These are phyloP conservation scores for Lasiodiplodia hormozganensis DNA, from an alignment of 2,329 filamentous ascomycete genomes.

Conservation along the genomic window DNA sequence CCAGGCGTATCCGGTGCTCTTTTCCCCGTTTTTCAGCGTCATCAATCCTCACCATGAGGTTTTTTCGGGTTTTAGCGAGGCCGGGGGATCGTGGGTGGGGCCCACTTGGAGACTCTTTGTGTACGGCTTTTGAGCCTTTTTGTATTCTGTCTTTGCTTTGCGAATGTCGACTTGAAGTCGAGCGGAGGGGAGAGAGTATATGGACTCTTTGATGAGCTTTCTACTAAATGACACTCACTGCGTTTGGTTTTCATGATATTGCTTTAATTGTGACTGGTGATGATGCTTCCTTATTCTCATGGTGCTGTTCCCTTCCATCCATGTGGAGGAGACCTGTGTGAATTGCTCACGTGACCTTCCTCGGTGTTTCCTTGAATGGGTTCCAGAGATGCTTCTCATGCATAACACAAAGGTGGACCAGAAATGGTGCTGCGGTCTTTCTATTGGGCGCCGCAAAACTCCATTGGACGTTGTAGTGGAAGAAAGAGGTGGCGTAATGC, in stretches of 20 bases:
- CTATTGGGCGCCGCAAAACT: too few species aligned
- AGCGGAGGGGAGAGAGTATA: conserved; percentile 15
- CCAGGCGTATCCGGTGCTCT: conserved; percentile 3
- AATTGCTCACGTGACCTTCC: too few species aligned
- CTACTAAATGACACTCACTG: background rate
- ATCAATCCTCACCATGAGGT: background rate
- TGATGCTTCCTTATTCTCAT: background rate
- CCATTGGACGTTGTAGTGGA: too few species aligned
- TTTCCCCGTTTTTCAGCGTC: background rate
- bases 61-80: conserved; percentile 14
- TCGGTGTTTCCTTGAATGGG: too few species aligned
- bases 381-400: too few species aligned
- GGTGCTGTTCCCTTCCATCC: too few species aligned
- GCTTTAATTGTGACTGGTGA: background rate
- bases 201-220: background rate
- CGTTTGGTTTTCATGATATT: background rate
- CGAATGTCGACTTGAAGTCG: background rate
- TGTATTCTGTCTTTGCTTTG: background rate
- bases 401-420: too few species aligned
- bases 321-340: too few species aligned
- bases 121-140: background rate
- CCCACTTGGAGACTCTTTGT: background rate
- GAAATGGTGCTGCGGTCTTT: too few species aligned
- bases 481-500: too few species aligned
- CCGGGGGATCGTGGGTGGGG: background rate